These are phyloP conservation scores for Cladosporium halotolerans DNA, from an alignment of 2,329 filamentous ascomycete genomes.

Conservation along the genomic window DNA sequence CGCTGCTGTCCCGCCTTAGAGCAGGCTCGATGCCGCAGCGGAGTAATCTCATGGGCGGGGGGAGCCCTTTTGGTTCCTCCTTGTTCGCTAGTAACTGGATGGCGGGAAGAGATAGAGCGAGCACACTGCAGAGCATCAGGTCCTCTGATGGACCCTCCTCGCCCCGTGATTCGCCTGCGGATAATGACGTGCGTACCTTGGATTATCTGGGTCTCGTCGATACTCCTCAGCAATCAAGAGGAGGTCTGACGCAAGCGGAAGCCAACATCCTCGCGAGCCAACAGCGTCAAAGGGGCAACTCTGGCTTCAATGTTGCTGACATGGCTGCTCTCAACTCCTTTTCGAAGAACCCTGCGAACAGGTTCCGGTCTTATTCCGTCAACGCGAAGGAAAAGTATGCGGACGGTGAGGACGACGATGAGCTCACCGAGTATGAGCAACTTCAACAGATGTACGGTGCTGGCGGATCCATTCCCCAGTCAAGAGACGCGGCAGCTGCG, in stretches of 20 bases:
- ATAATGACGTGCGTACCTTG: conserved; percentile 85
- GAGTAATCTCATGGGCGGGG: conserved; percentile 56
- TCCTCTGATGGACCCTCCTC: conserved; percentile 84
- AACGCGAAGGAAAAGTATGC: conserved; percentile 98
- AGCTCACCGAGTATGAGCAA: conserved; percentile 44
- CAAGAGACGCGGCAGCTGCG: conserved; percentile 50
- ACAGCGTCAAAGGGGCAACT: conserved; percentile 38
- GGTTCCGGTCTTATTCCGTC: conserved; percentile 95
- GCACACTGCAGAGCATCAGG: conserved; percentile 82
- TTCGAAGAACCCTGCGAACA: conserved; percentile 65
- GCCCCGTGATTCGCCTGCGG: conserved; percentile 74
- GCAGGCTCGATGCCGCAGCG: conserved; percentile 93
- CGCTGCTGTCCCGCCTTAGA: conserved; percentile 75
- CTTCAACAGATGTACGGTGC: conserved; percentile 52
- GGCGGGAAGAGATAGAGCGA: conserved; percentile 70
- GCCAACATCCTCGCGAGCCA: conserved; percentile 46
- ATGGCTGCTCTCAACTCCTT: conserved; percentile 70
- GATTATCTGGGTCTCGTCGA: conserved; percentile 95
- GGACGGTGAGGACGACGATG: conserved; percentile 71
- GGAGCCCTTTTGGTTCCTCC: conserved; percentile 74
- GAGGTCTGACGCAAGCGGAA: conserved; percentile 61
- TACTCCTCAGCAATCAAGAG: conserved; percentile 74
- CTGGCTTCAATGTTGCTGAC: conserved; percentile 62
- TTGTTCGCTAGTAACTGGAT: conserved; percentile 87
- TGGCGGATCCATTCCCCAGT: conserved; percentile 53